phyloP scores from a whole-genome alignment of 192 early-diverging fungal species.

The Linnemannia exigua region DNA sequence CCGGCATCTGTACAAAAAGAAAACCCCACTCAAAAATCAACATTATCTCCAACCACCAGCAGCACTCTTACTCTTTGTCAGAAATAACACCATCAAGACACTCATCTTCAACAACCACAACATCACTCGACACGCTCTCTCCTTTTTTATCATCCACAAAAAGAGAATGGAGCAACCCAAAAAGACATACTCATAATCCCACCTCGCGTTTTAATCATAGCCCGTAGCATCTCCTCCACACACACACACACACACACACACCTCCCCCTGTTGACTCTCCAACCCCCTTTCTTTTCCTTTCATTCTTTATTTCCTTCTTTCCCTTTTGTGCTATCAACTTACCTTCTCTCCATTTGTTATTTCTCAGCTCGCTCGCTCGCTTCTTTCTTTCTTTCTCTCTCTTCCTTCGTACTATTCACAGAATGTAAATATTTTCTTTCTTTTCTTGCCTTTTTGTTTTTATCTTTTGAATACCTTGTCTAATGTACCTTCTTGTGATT shows the following conservation, averaged over 20 bases:
- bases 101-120: no score
- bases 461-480: neutral
- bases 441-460: neutral
- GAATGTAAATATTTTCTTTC: slow-evolving; percentile 14
- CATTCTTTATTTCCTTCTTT: slow-evolving; percentile 13
- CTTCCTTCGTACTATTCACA: neutral
- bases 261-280: neutral
- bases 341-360: neutral
- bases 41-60: no score
- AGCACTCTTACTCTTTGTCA: neutral
- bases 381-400: no score
- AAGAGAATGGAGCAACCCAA: no score
- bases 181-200: neutral
- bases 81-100: neutral
- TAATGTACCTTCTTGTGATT: neutral
- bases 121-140: no score
- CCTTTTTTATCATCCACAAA: no score
- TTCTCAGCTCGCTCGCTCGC: neutral
- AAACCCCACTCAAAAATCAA: neutral
- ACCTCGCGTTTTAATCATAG: neutral
- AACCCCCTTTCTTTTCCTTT: neutral
- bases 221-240: neutral
- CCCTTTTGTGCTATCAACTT: neutral
- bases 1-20: neutral
- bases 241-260: no score